Conservation (phyloP, 805 yeast species). For the Phaffomyces thermotolerans region DNA sequence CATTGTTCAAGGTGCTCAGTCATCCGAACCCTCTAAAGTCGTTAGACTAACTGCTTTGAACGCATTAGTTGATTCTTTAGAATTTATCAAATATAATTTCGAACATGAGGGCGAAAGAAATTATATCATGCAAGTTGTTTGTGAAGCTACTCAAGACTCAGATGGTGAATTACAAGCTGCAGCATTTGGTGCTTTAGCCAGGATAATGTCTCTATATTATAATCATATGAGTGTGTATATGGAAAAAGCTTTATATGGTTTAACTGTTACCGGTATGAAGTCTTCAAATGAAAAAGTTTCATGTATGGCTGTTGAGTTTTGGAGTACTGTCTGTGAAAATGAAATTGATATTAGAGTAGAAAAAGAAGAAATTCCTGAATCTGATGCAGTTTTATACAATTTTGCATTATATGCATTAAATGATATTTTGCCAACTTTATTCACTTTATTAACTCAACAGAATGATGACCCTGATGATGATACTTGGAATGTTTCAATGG, state of each 20-base stretch:
- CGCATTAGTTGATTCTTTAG: slow-evolving; percentile 86
- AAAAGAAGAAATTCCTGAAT: slow-evolving; percentile 52
- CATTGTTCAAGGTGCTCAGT: slow-evolving; percentile 92
- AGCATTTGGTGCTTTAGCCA: slow-evolving; percentile 91
- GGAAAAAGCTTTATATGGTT: slow-evolving; percentile 91
- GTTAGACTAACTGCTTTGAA: slow-evolving; percentile 88
- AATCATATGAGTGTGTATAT: slow-evolving; percentile 86
- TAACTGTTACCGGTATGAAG: slow-evolving; percentile 90
- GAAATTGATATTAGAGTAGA: slow-evolving; percentile 76
- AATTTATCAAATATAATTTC: slow-evolving; percentile 82
- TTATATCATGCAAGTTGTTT: slow-evolving; percentile 96
- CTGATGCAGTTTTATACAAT: slow-evolving; percentile 51
- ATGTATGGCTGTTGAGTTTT: slow-evolving; percentile 97
- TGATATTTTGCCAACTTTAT: slow-evolving; percentile 82
- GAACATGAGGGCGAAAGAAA: slow-evolving; percentile 92
- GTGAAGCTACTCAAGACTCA: slow-evolving; percentile 95
- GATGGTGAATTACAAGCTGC: slow-evolving; percentile 81
- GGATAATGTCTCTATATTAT: slow-evolving; percentile 86
- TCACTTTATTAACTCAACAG: slow-evolving; percentile 74
- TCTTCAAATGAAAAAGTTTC: slow-evolving; percentile 77
- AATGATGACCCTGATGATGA: slow-evolving; percentile 93
- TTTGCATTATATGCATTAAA: slow-evolving; percentile 80
- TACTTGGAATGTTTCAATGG: slow-evolving; percentile 97
- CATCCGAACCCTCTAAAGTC: slow-evolving; percentile 61
- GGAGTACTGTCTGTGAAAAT: slow-evolving; percentile 99